Evolutionary conservation across 768 basidiomycete species (phyloP), one percentile per base, ranked within the genome.

Genomic region (Boletus rex-veris): DNA sequence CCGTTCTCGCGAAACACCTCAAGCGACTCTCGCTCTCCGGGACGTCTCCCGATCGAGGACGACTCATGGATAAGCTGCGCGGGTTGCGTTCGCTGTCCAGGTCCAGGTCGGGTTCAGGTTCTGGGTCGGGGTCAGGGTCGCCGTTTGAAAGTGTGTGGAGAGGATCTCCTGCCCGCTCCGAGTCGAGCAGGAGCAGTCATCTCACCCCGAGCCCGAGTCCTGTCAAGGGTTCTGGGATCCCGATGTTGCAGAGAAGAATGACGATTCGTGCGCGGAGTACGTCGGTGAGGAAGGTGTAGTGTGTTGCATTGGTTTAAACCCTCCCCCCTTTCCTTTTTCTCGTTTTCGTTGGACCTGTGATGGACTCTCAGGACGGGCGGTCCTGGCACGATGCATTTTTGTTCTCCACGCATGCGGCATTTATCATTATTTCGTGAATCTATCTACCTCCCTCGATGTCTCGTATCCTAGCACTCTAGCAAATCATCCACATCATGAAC

Each of bases 241-340:
- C 69, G 26, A 54, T 69, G 26, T 50, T 71, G 30, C 59, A 67
- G 42, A 55, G 69, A 46, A 41, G 60, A 42, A 62, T 60, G 69
- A 68, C 69, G 30, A 62, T 68, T 48, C 61, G 59, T 14, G 68
- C 61, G 15, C 59, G 61, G 36, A 55, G 50, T 37, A 42, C 37
- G 31, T 61, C 65, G 5, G 54, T 56, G 45, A 65, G 44, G 54
- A 65, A 59, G 40, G 37, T 53, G n/a, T 64, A 48, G 31, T 3
- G 48, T 21, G 26, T 28, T 28, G 5, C 10, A 14, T 12, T 35
- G 12, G 14, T 14, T 10, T 10, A 14, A 35, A 14, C 10, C 33
- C 11, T 14, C 33, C 11, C 6, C 12, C 1, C 19, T 10, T 24
- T 2, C 16, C 7, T 8, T 18, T 37, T 24, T 47, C 19, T 45